Percentiles rank a stretch among this genome's conserved stretches.
Evolutionary conservation across 352 stramenopile species (phyloP).

Genomic region (Globisporangium paddicum): DNA sequence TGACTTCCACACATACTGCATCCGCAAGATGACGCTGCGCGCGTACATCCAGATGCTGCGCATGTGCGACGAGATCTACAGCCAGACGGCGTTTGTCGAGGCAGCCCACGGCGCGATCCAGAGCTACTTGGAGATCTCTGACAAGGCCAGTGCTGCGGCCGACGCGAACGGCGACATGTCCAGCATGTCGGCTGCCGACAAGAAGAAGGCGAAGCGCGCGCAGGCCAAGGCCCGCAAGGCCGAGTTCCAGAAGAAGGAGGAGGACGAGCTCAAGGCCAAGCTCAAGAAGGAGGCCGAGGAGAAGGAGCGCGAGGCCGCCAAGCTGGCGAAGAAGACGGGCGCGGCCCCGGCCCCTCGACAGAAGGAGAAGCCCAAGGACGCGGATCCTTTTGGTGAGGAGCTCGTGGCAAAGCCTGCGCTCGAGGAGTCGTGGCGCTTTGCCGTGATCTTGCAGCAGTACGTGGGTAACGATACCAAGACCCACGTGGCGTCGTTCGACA

Average conservation of each 20-base stretch:
- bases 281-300: constrained; percentile 76
- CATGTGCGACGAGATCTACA: constrained; percentile 92
- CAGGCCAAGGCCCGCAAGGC: constrained; percentile 86
- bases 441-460: constrained; percentile 65
- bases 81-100: constrained; percentile 84
- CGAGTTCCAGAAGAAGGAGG: constrained; percentile 86
- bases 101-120: constrained; percentile 87
- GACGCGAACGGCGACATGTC: constrained; percentile 58
- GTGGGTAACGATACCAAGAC: constrained; percentile 51
- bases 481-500: constrained; percentile 71
- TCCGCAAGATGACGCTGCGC: constrained; percentile 97
- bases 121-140: constrained; percentile 87
- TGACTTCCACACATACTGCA: constrained; percentile 98
- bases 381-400: constrained; percentile 70
- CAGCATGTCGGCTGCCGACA: constrained; percentile 89
- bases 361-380: constrained; percentile 55
- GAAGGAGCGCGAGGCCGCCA: constrained; percentile 56
- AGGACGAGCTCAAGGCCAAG: constrained; percentile 68
- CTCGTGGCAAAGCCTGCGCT: constrained; percentile 60
- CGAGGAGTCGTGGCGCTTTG: constrained; percentile 77
- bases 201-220: constrained; percentile 89
- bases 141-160: constrained; percentile 43
- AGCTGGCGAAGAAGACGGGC: constrained; percentile 61
- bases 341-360: constrained; percentile 25
- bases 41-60: constrained; percentile 94